Evolutionary conservation across 768 basidiomycete species (phyloP).

Genomic region (Termitomyces sp.): DNA sequence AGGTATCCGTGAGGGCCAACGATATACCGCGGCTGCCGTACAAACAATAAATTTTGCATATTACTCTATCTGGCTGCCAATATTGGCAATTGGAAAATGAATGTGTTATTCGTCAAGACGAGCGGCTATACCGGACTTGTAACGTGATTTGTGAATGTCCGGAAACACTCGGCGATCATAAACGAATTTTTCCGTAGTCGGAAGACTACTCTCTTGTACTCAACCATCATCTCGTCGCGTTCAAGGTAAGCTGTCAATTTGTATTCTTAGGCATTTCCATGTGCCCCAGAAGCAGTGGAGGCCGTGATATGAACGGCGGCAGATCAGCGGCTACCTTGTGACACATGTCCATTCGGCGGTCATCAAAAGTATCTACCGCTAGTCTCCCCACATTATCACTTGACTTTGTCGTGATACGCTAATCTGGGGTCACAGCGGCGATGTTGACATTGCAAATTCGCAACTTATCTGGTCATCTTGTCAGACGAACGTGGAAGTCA

Average conservation of each 20-base stretch:
- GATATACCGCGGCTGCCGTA: too few relatives aligned
- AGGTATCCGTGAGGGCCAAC: too few relatives aligned
- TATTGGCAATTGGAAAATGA: too few relatives aligned
- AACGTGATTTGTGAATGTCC: not conserved
- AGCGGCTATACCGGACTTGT: too few relatives aligned
- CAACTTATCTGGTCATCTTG: conserved; percentile 12
- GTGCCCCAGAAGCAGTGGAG: not conserved
- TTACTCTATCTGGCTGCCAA: too few relatives aligned
- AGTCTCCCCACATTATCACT: not conserved
- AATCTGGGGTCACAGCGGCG: conserved; percentile 3
- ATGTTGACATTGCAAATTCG: conserved; percentile 14
- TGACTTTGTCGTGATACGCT: not conserved
- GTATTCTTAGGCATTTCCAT: not conserved
- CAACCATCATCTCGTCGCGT: conserved; percentile 2
- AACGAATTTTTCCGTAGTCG: not conserved
- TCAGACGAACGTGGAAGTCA: conserved; percentile 3
- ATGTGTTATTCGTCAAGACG: too few relatives aligned
- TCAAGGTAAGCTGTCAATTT: not conserved
- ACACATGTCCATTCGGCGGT: conserved; percentile 10
- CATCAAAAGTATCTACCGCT: not conserved
- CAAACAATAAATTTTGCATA: too few relatives aligned
- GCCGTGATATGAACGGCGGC: not conserved
- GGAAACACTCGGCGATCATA: not conserved
- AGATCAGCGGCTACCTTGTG: not conserved
- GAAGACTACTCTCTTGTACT: not conserved